Conservation (phyloP, 2,329 filamentous ascomycete genomes). For the Verticillium nonalfalfae region DNA sequence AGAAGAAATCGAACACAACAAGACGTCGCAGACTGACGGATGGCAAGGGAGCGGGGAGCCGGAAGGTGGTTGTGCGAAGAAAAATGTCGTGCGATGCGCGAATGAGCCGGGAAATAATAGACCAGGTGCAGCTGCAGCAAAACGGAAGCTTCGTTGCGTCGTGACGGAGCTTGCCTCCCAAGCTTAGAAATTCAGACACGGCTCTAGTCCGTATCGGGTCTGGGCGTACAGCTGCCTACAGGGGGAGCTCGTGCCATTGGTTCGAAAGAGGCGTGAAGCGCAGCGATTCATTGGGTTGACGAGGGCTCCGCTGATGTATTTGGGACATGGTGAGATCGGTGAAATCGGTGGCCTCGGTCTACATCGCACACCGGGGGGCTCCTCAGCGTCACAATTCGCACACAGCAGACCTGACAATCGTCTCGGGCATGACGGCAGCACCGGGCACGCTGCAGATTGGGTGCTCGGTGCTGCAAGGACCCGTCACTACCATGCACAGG, state of each 20-base stretch:
- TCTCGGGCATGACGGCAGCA: not conserved
- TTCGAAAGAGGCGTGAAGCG: not conserved
- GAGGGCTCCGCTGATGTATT: not conserved
- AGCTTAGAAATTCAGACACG: slow-evolving; percentile 3
- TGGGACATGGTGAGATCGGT: not conserved
- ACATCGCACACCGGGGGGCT: not conserved
- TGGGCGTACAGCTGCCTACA: not conserved
- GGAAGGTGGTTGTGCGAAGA: slow-evolving; percentile 1
- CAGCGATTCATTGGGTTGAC: not conserved
- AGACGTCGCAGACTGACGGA: not conserved
- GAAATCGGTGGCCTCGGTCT: not conserved
- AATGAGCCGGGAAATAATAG: not conserved
- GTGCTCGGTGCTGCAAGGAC: not conserved
- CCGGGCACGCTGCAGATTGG: not conserved
- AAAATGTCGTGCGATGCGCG: slow-evolving; percentile 3
- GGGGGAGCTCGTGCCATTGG: not conserved
- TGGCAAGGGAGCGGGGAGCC: too few relatives aligned
- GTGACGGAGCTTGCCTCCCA: not conserved
- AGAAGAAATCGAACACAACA: not conserved
- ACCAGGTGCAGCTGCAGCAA: not conserved
- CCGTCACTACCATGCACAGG: not conserved
- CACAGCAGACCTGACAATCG: not conserved
- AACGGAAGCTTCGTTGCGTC: not conserved
- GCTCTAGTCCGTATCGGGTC: not conserved
- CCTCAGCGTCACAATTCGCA: not conserved